Evolutionary conservation across 1,284 basidiomycete genomes (phyloP).

Genomic region (Boletus coffeatus): DNA sequence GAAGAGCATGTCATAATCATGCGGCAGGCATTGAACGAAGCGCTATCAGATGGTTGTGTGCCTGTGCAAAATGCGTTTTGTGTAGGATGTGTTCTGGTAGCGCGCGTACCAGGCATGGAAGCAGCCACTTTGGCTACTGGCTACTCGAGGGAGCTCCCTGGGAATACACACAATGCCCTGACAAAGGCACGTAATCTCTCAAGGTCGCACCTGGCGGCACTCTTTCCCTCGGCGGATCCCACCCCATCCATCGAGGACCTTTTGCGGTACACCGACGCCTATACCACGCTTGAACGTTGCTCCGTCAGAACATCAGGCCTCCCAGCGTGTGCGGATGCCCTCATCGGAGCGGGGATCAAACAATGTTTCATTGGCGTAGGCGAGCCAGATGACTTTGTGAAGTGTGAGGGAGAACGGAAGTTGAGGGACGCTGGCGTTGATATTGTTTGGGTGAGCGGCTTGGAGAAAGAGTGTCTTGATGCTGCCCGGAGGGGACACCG

Average conservation of each 20-base stretch:
- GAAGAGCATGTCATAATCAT: conserved; percentile 48
- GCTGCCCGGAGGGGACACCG: conserved; percentile 61
- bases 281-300: conserved; percentile 98
- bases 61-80: conserved; percentile 86
- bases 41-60: conserved; percentile 53
- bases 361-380: conserved; percentile 87
- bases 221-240: conserved; percentile 37
- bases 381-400: conserved; percentile 94
- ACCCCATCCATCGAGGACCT: conserved; percentile 38
- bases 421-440: conserved; percentile 73
- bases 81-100: conserved; percentile 85
- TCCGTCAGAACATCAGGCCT: conserved; percentile 87
- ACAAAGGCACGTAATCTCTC: conserved; percentile 59
- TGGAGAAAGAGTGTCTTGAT: conserved; percentile 72
- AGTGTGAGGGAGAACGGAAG: conserved; percentile 82
- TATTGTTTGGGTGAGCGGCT: conserved; percentile 67
- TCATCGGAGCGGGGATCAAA: conserved; percentile 68
- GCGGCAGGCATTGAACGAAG: conserved; percentile 65
- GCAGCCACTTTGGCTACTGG: conserved; percentile 70
- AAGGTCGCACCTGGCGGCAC: conserved; percentile 34
- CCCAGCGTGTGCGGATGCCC: conserved; percentile 80
- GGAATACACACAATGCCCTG: conserved; percentile 96
- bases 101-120: conserved; percentile 34
- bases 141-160: conserved; percentile 88
- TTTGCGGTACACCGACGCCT: conserved; percentile 64